phyloP scores from a whole-genome alignment of 176 grass and related monocot genomes.

The Avena atlantica region DNA sequence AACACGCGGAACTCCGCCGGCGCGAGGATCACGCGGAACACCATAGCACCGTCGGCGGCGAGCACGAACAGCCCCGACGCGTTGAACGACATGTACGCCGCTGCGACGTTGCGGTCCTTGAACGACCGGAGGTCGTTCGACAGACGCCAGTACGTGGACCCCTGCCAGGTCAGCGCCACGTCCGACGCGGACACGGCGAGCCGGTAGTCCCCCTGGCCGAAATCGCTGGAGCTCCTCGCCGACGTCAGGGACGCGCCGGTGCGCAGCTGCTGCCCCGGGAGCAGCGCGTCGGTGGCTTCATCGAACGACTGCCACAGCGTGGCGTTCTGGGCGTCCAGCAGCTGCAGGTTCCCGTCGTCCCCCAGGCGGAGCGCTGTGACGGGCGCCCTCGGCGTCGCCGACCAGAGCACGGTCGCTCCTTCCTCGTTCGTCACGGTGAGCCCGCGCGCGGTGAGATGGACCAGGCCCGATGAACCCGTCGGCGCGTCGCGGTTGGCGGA shows the following conservation, averaged over 20 bases:
- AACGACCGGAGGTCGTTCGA: slow-evolving; percentile 63
- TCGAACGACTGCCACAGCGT: slow-evolving; percentile 91
- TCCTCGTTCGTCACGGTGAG: slow-evolving; percentile 53
- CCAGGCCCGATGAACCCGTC: slow-evolving; percentile 48
- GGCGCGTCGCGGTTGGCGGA: slow-evolving; percentile 66
- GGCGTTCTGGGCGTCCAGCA: slow-evolving; percentile 59
- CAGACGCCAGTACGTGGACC: slow-evolving; percentile 68
- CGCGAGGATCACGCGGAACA: slow-evolving; percentile 45
- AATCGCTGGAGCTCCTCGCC: slow-evolving; percentile 25
- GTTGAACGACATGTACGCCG: slow-evolving; percentile 64
- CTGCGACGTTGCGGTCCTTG: slow-evolving; percentile 52
- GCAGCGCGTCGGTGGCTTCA: slow-evolving; percentile 61
- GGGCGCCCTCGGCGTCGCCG: slow-evolving; percentile 40
- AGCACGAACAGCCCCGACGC: slow-evolving; percentile 58
- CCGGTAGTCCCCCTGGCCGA: slow-evolving; percentile 59
- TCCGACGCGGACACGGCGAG: slow-evolving; percentile 41
- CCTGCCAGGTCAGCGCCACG: slow-evolving; percentile 62
- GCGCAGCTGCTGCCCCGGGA: slow-evolving; percentile 62
- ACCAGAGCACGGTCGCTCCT: slow-evolving; percentile 61
- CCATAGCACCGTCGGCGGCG: slow-evolving; percentile 43
- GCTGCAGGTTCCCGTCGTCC: slow-evolving; percentile 80
- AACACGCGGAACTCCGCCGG: slow-evolving; percentile 59
- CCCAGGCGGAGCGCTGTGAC: slow-evolving; percentile 58
- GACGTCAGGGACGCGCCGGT: slow-evolving; percentile 54
- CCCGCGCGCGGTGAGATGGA: slow-evolving; percentile 51